Percentiles rank a stretch among this genome's conserved stretches.
Conservation (phyloP, 805 yeast genomes). For the Saccharomycopsis javanensis region DNA sequence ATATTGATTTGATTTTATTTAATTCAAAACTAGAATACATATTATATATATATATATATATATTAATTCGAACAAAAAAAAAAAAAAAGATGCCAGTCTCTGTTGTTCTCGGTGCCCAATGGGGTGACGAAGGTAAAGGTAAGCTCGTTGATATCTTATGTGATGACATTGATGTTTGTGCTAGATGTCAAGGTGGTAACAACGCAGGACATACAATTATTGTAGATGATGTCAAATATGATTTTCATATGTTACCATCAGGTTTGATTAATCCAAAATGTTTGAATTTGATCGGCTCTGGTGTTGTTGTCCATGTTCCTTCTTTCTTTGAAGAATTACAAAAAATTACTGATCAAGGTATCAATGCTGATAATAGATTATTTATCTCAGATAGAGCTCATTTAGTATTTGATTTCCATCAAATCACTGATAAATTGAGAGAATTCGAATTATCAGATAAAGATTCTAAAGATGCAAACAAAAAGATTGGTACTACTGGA, state of each 20-base stretch:
- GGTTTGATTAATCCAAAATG: conserved; percentile 95
- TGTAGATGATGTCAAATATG: conserved; percentile 79
- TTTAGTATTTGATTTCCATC: conserved; percentile 96
- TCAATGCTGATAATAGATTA: conserved; percentile 54
- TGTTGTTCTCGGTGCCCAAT: conserved; percentile 96
- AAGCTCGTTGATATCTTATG: conserved; percentile 91
- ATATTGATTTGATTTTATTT: too few species aligned
- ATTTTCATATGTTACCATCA: conserved; percentile 97
- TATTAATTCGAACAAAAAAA: not conserved
- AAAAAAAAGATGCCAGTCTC: conserved; percentile 35
- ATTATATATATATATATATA: too few species aligned
- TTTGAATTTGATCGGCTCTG: conserved; percentile 83
- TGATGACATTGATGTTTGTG: conserved; percentile 92
- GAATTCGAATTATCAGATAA: conserved; percentile 71
- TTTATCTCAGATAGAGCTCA: conserved; percentile 92
- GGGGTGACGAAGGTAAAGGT: conserved; percentile 99
- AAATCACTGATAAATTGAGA: conserved; percentile 88
- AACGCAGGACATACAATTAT: conserved; percentile 99
- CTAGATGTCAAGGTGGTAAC: conserved; percentile 98
- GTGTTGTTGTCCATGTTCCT: conserved; percentile 93
- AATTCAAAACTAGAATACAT: too few species aligned
- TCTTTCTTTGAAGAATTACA: conserved; percentile 83
- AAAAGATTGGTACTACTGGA: conserved; percentile 94
- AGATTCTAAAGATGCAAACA: conserved; percentile 38
- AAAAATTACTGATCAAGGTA: conserved; percentile 72